Base-by-base conservation (phyloP, 345 rosid species). In the Gossypium thurberi region DNA sequence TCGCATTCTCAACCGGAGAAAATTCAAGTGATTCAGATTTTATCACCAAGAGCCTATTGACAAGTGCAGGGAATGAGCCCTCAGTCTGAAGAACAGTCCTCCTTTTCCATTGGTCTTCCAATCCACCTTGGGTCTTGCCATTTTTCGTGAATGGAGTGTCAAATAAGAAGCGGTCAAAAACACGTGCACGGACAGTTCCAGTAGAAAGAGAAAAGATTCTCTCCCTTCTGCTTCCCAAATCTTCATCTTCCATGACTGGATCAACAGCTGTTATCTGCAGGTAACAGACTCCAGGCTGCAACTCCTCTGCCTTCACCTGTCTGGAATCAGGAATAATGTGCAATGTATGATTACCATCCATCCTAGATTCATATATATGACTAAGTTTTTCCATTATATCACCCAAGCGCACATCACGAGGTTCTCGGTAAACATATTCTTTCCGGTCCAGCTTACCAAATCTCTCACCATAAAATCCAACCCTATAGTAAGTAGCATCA, bases 51-150 rank as follows among this genome's bases (percentile, higher is more conserved):
- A 95, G 92, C 82, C 99, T 84, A 73, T 95, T 92, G 61, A 92
- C 99, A 10, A 92, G 88, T 26, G 99, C 99, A 1, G 99, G 99
- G 82, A 95, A 95, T 37, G 99, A 95, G 75, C 94, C 99, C 68
- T 91, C 94, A 0, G 96, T 95, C 82, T 92, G 91, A 74, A 95
- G 88, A 75, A 95, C 98, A 7, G 97, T 88, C 66, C 99, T 84
- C 86, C 99, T 87, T 86, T 95, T 95, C 99, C 99, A 95, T 52
- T 95, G 99, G 73, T 95, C 99, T 87, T 95, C 99, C 74, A 95
- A 71, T 40, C 99, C 97, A 53, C 99, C 99, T 77, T 92, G 99
- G 44, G 91, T 92, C 88, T 91, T 95, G n/a, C 99, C 99, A 75
- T 95, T 92, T 79, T 95, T 95, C 2, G 98, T 95, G 80, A 95